Percentiles rank a stretch among this genome's conserved stretches.
Evolutionary conservation across 805 yeast species (phyloP).

Genomic region (Yarrowia porcina): DNA sequence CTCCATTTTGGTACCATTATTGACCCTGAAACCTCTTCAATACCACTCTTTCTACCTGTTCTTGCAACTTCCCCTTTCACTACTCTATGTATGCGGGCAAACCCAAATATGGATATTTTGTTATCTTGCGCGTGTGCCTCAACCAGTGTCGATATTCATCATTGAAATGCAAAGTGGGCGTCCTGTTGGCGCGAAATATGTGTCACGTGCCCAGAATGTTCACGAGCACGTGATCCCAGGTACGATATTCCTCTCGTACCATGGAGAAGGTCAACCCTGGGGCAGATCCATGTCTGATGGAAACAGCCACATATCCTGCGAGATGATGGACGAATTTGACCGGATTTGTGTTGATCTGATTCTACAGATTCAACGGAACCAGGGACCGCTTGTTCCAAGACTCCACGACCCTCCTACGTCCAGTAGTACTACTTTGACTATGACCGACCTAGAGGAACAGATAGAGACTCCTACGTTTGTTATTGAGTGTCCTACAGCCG

Average conservation of each 20-base stretch:
- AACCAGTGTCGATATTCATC: no score
- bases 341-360: not conserved
- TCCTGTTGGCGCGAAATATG: not conserved
- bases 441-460: not conserved
- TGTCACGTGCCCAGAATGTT: not conserved
- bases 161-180: no score
- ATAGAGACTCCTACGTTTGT: not conserved
- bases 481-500: not conserved
- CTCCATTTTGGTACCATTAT: no score
- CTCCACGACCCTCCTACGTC: not conserved
- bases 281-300: not conserved
- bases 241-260: slow-evolving; percentile 4
- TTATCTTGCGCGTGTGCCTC: no score
- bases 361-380: not conserved
- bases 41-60: no score
- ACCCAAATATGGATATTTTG: no score
- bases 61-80: no score
- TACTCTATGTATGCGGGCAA: no score
- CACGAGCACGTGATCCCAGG: not conserved
- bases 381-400: not conserved
- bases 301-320: not conserved
- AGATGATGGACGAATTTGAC: not conserved
- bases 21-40: no score
- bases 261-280: not conserved
- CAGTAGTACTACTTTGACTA: not conserved